Evolutionary conservation across 2,329 filamentous ascomycete genomes (phyloP).

Genomic region (Tolypocladium tundrense): DNA sequence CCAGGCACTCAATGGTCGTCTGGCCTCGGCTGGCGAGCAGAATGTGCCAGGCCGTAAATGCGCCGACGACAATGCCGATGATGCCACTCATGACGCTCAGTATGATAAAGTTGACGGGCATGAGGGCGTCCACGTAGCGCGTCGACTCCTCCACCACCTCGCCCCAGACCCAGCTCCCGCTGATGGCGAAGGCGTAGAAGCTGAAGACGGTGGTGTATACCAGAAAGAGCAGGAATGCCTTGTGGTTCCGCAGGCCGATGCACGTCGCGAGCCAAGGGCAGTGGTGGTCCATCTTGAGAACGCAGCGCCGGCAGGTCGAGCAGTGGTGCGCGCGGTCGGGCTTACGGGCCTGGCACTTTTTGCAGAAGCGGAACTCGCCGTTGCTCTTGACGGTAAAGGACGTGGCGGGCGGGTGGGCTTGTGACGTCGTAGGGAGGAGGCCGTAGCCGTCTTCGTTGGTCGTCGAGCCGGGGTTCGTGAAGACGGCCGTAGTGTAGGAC

Average conservation of each 20-base stretch:
- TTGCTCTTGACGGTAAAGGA: conserved; percentile 89
- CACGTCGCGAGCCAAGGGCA: conserved; percentile 97
- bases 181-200: conserved; percentile 68
- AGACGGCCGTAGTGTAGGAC: conserved; percentile 87
- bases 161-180: conserved; percentile 71
- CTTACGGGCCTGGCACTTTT: conserved; percentile 92
- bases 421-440: conserved; percentile 57
- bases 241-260: conserved; percentile 89
- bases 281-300: conserved; percentile 99
- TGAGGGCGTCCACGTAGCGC: conserved; percentile 61
- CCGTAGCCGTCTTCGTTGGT: conserved; percentile 62
- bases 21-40: conserved; percentile 67
- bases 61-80: conserved; percentile 78
- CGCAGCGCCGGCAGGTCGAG: conserved; percentile 85
- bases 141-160: conserved; percentile 65
- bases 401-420: conserved; percentile 48
- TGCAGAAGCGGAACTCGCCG: conserved; percentile 82
- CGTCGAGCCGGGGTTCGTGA: conserved; percentile 74
- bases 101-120: conserved; percentile 87
- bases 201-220: conserved; percentile 83
- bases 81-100: conserved; percentile 81
- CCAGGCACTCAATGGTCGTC: conserved; percentile 92
- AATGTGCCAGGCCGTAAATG: conserved; percentile 89
- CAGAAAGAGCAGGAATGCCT: conserved; percentile 86
- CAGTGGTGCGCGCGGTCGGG: conserved; percentile 96